Conservation (phyloP, 2,329 filamentous ascomycete genomes). For the Epichloe scottii region DNA sequence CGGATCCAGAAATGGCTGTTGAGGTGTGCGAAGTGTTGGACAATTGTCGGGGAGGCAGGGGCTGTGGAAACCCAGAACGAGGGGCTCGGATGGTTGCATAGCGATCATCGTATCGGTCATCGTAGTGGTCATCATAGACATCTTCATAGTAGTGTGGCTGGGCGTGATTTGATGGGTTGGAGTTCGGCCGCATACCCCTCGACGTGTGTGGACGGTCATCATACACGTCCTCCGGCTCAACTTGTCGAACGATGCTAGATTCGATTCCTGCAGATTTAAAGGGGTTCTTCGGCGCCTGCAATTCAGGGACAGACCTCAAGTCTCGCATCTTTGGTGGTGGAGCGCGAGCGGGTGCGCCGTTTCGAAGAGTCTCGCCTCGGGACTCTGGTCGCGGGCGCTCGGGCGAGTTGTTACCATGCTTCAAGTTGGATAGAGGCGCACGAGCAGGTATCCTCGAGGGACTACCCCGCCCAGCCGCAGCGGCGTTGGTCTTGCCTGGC, state of each 20-base stretch:
- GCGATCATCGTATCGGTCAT: slow-evolving; percentile 18
- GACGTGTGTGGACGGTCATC: slow-evolving; percentile 43
- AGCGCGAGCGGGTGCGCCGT: slow-evolving; percentile 46
- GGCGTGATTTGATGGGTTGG: slow-evolving; percentile 24
- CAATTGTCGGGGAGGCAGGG: slow-evolving; percentile 48
- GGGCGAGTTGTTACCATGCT: slow-evolving; percentile 66
- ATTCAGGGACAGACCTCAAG: slow-evolving; percentile 40
- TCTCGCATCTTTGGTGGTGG: slow-evolving; percentile 92
- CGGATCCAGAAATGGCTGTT: slow-evolving; percentile 68
- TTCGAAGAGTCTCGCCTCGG: slow-evolving; percentile 34
- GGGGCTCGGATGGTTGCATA: slow-evolving; percentile 29
- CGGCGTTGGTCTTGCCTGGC: slow-evolving; percentile 12
- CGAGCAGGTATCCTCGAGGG: slow-evolving; percentile 53
- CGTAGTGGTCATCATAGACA: slow-evolving; percentile 17
- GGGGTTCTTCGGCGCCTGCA: slow-evolving; percentile 36
- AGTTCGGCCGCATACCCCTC: slow-evolving; percentile 25
- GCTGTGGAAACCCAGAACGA: slow-evolving; percentile 26
- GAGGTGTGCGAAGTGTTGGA: slow-evolving; percentile 56
- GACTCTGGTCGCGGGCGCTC: slow-evolving; percentile 46
- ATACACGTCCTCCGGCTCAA: slow-evolving; percentile 75
- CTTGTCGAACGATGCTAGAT: slow-evolving; percentile 44
- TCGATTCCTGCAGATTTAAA: slow-evolving; percentile 36
- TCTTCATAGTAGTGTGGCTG: slow-evolving; percentile 26
- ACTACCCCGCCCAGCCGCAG: slow-evolving; percentile 23
- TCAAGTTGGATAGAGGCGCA: slow-evolving; percentile 55